A percentile compares a stretch with the other conserved stretches of the same genome.
Conservation (phyloP, 2,329 filamentous ascomycete species). For the Ophiostoma himal-ulmi region DNA sequence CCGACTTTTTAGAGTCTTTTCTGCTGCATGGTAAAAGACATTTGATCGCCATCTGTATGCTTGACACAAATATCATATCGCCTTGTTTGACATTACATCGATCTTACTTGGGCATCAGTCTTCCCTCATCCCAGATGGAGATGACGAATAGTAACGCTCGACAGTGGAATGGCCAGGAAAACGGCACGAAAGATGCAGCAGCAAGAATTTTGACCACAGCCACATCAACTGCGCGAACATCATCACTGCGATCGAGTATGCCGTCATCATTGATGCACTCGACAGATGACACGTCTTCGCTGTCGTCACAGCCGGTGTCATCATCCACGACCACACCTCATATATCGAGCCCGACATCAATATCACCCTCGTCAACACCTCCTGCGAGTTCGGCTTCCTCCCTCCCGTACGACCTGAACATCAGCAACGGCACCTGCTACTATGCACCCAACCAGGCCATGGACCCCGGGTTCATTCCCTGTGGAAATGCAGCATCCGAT, state of each 20-base stretch:
- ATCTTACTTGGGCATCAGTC: background rate
- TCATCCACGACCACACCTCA: background rate
- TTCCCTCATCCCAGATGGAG: background rate
- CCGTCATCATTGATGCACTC: background rate
- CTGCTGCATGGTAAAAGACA: background rate
- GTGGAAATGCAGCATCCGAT: constrained; percentile 25
- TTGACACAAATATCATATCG: background rate
- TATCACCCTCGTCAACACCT: background rate
- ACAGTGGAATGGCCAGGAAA: too few species aligned
- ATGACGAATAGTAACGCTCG: background rate
- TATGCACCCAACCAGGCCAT: constrained; percentile 13
- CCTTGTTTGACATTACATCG: background rate
- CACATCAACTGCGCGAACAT: background rate
- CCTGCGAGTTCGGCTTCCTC: background rate
- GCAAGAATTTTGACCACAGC: background rate
- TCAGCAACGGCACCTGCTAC: constrained; percentile 27
- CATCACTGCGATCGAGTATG: too few species aligned
- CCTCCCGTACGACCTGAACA: constrained; percentile 17
- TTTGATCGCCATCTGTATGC: background rate
- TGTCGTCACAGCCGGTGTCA: background rate
- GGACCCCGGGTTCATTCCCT: constrained; percentile 26
- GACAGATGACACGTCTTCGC: background rate
- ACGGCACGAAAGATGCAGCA: background rate
- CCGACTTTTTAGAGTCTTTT: background rate
- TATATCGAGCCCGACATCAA: background rate